phyloP scores from a whole-genome alignment of 75 land plant genomes.

The Azolla pinnata region DNA sequence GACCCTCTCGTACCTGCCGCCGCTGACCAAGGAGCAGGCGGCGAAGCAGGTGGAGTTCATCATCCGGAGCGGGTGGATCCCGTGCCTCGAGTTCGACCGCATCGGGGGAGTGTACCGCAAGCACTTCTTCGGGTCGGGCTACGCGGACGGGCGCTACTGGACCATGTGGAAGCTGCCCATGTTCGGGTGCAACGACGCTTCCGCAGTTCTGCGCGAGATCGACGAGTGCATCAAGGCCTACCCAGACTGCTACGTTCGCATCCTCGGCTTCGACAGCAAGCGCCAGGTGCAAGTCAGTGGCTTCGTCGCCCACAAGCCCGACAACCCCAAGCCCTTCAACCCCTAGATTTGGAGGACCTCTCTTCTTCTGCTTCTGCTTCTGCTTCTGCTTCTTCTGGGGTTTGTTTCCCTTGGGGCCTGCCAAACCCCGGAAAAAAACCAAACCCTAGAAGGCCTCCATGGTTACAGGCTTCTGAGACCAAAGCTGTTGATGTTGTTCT shows the following conservation, averaged over 20 bases:
- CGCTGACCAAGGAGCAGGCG: conserved; percentile 39
- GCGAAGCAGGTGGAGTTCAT: conserved; percentile 48
- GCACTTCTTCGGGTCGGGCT: conserved; percentile 38
- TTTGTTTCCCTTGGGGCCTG: too few species aligned
- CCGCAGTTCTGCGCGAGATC: conserved; percentile 45
- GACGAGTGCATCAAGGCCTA: conserved; percentile 43
- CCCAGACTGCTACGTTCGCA: conserved; percentile 39
- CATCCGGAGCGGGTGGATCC: conserved; percentile 24
- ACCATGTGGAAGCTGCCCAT: conserved; percentile 87
- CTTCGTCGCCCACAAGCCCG: conserved; percentile 50
- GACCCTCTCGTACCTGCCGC: conserved; percentile 48
- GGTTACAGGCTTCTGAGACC: too few species aligned
- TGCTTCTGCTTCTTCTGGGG: too few species aligned
- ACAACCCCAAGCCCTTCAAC: too few species aligned
- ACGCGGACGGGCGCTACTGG: conserved; percentile 82
- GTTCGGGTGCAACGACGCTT: conserved; percentile 70
- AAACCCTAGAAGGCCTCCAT: too few species aligned
- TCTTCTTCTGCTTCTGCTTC: too few species aligned
- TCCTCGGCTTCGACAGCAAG: conserved; percentile 63
- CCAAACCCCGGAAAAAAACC: too few species aligned
- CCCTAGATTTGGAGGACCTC: too few species aligned
- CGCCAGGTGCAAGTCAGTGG: conserved; percentile 71
- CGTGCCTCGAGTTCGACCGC: conserved; percentile 44
- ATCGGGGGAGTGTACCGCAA: conserved; percentile 28
- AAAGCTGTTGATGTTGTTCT: too few species aligned